Percentiles rank a stretch among this genome's conserved stretches.
Evolutionary conservation across 352 stramenopile species (phyloP).

Genomic region (Pythium brassicae): DNA sequence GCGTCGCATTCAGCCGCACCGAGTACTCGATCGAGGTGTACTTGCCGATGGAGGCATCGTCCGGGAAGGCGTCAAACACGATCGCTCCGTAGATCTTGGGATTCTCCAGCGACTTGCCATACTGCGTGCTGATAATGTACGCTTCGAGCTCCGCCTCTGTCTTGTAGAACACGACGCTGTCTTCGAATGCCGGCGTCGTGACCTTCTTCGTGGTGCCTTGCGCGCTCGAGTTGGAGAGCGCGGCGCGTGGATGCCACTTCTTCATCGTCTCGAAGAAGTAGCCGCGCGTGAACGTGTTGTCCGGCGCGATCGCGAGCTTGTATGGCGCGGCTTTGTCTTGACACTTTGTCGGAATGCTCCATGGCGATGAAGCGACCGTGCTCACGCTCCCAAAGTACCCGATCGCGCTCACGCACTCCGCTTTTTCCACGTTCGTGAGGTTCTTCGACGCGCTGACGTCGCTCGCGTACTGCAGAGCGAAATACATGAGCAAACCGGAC

Average conservation of each 20-base stretch:
- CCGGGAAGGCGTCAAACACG: conserved; percentile 54
- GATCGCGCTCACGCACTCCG: conserved; percentile 15
- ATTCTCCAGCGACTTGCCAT: conserved; percentile 36
- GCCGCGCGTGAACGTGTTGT: conserved; percentile 51
- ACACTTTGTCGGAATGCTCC: conserved; percentile 29
- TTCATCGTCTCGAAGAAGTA: conserved; percentile 60
- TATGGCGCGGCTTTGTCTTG: conserved; percentile 29
- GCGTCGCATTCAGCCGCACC: conserved; percentile 58
- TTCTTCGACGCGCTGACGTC: conserved; percentile 23
- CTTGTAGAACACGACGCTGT: conserved; percentile 63
- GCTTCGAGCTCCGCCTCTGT: conserved; percentile 32
- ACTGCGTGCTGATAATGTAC: conserved; percentile 34
- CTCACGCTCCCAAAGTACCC: conserved; percentile 29
- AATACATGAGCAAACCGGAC: conserved; percentile 42
- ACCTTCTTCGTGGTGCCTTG: conserved; percentile 14
- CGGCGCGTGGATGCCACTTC: conserved; percentile 47
- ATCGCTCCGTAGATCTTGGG: conserved; percentile 57
- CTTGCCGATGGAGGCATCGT: conserved; percentile 30
- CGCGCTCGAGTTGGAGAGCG: conserved; percentile 16
- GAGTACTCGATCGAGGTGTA: conserved; percentile 57
- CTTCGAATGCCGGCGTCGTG: conserved; percentile 41
- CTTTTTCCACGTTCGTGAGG: conserved; percentile 8
- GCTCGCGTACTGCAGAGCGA: conserved; percentile 25
- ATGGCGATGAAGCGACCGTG: conserved; percentile 27
- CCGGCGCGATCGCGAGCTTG: conserved; percentile 47